Conservation (phyloP, 495 filamentous ascomycete genomes). For the Aspergillus kassunensis region DNA sequence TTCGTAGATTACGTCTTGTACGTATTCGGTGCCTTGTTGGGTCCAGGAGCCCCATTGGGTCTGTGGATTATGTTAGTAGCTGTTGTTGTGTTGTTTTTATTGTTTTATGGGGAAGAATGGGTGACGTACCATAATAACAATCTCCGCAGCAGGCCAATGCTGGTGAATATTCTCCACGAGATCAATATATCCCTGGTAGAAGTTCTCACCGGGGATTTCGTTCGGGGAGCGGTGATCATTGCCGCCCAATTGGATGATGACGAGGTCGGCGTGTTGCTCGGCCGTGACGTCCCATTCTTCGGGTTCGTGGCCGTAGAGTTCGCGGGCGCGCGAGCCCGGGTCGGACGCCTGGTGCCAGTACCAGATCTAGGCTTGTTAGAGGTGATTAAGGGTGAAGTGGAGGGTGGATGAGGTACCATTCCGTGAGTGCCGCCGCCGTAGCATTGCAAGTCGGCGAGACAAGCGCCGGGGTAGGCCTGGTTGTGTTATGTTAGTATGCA, state of each 20-base stretch:
- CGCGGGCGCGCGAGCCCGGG: conserved; percentile 46
- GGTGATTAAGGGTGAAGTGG: conserved; percentile 20
- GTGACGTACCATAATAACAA: conserved; percentile 60
- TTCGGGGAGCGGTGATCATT: conserved; percentile 60
- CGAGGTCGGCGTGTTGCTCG: conserved; percentile 59
- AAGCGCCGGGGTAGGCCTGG: conserved; percentile 58
- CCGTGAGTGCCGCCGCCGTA: conserved; percentile 42
- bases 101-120: no score
- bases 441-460: conserved; percentile 54
- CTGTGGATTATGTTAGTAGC: conserved; percentile 22
- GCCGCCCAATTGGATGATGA: conserved; percentile 64
- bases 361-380: neutral
- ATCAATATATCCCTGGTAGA: conserved; percentile 54
- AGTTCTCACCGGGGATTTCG: conserved; percentile 50
- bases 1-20: conserved; percentile 44
- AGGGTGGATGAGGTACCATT: conserved; percentile 24
- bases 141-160: conserved; percentile 57
- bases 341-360: conserved; percentile 62
- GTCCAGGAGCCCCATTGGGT: conserved; percentile 62
- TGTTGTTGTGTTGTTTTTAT: no score
- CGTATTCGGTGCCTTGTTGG: conserved; percentile 50
- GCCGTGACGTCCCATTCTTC: conserved; percentile 58
- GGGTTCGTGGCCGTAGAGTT: conserved; percentile 50
- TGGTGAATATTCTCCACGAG: conserved; percentile 58
- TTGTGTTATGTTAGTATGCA: no score